These are phyloP conservation scores for Triticum urartu DNA, from an alignment of 176 grass and related monocot genomes.

Conservation along the genomic window DNA sequence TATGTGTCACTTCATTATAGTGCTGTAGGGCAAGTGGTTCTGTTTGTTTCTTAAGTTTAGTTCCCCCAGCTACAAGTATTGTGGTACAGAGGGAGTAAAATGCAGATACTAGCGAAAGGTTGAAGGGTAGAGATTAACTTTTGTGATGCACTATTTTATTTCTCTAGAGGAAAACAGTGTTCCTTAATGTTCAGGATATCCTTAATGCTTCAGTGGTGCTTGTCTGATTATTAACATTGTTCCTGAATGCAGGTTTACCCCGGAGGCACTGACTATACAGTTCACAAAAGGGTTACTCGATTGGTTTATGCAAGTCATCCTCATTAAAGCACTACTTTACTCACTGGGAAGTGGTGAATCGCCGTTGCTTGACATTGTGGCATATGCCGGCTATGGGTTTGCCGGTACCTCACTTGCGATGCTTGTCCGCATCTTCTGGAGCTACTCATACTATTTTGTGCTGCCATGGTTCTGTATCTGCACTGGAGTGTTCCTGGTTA, in stretches of 20 bases:
- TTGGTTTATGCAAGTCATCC: conserved; percentile 64
- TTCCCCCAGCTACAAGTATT: too few species aligned
- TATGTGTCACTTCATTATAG: background rate
- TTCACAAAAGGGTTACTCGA: conserved; percentile 66
- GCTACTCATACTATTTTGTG: conserved; percentile 59
- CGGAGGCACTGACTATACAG: conserved; percentile 71
- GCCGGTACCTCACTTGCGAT: conserved; percentile 51
- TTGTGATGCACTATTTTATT: background rate
- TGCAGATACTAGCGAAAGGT: background rate
- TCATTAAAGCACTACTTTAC: conserved; percentile 64
- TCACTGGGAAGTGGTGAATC: conserved; percentile 61
- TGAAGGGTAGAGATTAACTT: background rate
- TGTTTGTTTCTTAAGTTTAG: background rate
- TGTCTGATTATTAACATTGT: background rate
- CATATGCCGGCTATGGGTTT: conserved; percentile 74
- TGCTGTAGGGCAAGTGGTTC: background rate
- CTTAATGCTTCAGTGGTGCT: background rate
- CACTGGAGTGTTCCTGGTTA: conserved; percentile 74
- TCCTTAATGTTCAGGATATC: background rate
- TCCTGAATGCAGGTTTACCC: conserved; percentile 66
- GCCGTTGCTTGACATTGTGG: conserved; percentile 63
- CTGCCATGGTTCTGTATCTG: conserved; percentile 73
- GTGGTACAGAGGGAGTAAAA: background rate
- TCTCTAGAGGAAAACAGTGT: background rate
- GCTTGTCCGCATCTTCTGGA: conserved; percentile 63